Base-by-base conservation (phyloP, 805 yeast species). In the Scheffersomyces lignosus region DNA sequence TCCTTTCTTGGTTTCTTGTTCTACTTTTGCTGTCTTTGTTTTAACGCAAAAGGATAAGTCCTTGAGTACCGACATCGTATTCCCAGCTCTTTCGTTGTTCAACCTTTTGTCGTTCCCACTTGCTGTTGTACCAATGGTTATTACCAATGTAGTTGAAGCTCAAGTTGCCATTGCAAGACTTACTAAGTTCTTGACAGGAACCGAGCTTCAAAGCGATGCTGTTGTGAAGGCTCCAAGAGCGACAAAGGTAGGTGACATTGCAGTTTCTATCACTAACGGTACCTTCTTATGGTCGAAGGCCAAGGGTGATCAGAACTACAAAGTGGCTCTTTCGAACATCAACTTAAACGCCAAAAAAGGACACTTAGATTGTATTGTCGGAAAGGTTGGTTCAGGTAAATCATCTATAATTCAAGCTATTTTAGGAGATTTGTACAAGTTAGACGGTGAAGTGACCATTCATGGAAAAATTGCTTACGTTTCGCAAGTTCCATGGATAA, bases 401-500 rank as follows among this genome's bases (percentile, higher is more conserved):
- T 82, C 95, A 12, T 85, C 95, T 1, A 67, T 90, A 23, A 70
- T 88, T 39, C 88, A 85, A 60, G 78, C 91, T 13, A 64, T 89
- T 22, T 65, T 88, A 29, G 98, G 97, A 44, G 95, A 89, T 51
- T 70, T 90, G 46, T 79, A 83, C 59, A 83, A 84, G 59, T 71
- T 80, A 14, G 74, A 77, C 34, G 98, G 98, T 29, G 64, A 74
- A 15, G 90, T 86, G 4, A 68, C 70, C 13, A 76, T 83, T 8
- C 82, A 76, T 54, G 98, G 97, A 28, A 71, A 77, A 32, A 71
- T 87, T 24, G 97, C 97, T 0, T 91, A 90, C 59, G 96, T 85
- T 28, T 81, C 96, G 2, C 98, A 90, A 63, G 81, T 85, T 27
- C 95, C 99, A 1, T 93, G 99, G 99, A 89, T 93, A 45, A 84